phyloP scores from a whole-genome alignment of 345 rosid species.

The Garcia nutans region DNA sequence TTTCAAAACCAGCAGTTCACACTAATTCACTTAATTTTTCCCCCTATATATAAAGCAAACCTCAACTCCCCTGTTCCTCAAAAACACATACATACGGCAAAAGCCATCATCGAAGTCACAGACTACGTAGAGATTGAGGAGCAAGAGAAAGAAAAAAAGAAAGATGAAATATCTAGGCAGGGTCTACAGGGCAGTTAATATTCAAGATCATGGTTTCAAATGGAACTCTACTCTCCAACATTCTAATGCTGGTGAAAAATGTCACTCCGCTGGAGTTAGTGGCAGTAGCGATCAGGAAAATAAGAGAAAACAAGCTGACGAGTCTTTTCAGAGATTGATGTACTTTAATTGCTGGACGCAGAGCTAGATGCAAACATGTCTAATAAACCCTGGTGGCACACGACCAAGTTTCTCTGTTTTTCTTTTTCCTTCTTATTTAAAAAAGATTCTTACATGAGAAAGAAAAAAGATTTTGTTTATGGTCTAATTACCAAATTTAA shows the following conservation, averaged over 20 bases:
- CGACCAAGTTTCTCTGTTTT: too few relatives aligned
- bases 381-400: too few relatives aligned
- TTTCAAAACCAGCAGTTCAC: neutral
- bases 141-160: neutral
- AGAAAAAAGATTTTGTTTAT: too few relatives aligned
- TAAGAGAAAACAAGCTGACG: conserved; percentile 27
- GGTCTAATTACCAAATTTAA: too few relatives aligned
- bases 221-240: neutral
- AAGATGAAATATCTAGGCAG: conserved; percentile 7
- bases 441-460: too few relatives aligned
- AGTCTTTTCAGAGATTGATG: conserved; percentile 38
- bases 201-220: conserved; percentile 4
- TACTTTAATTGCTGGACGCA: conserved; percentile 49
- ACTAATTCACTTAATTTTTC: neutral
- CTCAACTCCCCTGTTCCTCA: neutral
- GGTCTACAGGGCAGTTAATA: neutral
- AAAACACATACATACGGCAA: neutral
- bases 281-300: conserved; percentile 1
- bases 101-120: neutral
- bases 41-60: neutral
- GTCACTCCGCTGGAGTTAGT: neutral
- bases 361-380: conserved; percentile 1
- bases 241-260: neutral
- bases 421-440: too few relatives aligned
- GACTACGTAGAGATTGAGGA: neutral